A percentile compares a stretch with the other conserved stretches of the same genome.
phyloP scores from a whole-genome alignment of 352 stramenopile genomes.

The Phytophthora brassicae region DNA sequence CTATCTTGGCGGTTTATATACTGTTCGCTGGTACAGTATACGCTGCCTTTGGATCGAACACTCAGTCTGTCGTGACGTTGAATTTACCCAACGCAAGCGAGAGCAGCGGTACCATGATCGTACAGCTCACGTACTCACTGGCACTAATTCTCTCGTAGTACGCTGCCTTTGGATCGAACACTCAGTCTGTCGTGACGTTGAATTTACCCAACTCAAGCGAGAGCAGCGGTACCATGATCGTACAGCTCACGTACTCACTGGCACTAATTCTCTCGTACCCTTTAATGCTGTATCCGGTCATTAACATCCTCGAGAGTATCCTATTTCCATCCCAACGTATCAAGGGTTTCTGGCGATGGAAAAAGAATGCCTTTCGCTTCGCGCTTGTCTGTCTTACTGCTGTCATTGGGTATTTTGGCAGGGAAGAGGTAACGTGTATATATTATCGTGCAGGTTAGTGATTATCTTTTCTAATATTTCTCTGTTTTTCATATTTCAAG shows the following conservation, averaged over 20 bases:
- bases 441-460: not conserved
- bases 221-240: slow-evolving; percentile 50
- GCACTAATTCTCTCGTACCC: slow-evolving; percentile 64
- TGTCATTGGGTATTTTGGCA: slow-evolving; percentile 59
- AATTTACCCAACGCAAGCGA: slow-evolving; percentile 49
- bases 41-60: slow-evolving; percentile 45
- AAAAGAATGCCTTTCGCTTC: slow-evolving; percentile 66
- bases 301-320: slow-evolving; percentile 64
- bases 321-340: slow-evolving; percentile 40
- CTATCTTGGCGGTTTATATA: slow-evolving; percentile 45
- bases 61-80: slow-evolving; percentile 55
- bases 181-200: slow-evolving; percentile 55
- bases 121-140: slow-evolving; percentile 63
- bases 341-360: slow-evolving; percentile 59
- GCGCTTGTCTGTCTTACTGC: slow-evolving; percentile 60
- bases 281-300: slow-evolving; percentile 67
- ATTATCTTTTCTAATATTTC: not conserved
- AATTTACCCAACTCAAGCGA: slow-evolving; percentile 49
- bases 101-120: slow-evolving; percentile 50
- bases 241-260: slow-evolving; percentile 63
- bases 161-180: slow-evolving; percentile 46
- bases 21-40: slow-evolving; percentile 50
- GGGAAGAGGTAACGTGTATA: slow-evolving; percentile 36
- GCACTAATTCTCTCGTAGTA: slow-evolving; percentile 65
- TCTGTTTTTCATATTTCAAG: slow-evolving; percentile 14